phyloP scores from a whole-genome alignment of 306 rosid genomes.

The Spatholobus suberectus region DNA sequence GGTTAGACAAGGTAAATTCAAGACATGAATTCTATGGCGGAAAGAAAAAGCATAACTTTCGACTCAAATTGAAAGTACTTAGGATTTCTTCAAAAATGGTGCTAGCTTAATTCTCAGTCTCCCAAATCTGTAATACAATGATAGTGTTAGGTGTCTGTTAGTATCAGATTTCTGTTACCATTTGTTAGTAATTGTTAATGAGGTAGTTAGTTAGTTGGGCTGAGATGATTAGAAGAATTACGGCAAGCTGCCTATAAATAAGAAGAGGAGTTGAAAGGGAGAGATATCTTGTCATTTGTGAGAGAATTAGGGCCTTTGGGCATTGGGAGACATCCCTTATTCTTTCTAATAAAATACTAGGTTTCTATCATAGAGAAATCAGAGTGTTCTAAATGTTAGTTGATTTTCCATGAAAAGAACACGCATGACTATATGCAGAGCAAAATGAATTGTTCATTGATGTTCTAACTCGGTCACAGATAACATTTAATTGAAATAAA shows the following conservation, averaged over 20 bases:
- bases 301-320: not conserved
- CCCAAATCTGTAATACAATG: not conserved
- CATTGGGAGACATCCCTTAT: not conserved
- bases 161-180: not conserved
- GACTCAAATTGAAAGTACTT: constrained; percentile 7
- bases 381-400: constrained; percentile 24
- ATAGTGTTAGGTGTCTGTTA: not conserved
- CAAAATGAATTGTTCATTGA: constrained; percentile 6
- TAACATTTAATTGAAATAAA: constrained; percentile 18
- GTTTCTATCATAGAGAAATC: constrained; percentile 20
- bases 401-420: constrained; percentile 29
- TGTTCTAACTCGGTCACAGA: constrained; percentile 3
- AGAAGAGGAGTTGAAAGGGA: not conserved
- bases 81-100: constrained; percentile 25
- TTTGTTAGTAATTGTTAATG: not conserved
- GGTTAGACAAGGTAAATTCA: constrained; percentile 16
- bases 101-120: constrained; percentile 12
- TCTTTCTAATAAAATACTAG: not conserved
- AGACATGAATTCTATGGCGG: constrained; percentile 10
- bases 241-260: not conserved
- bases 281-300: not conserved
- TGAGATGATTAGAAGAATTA: not conserved
- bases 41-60: not conserved
- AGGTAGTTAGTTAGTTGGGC: not conserved
- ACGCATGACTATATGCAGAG: constrained; percentile 19